These are phyloP conservation scores for Candida argentea DNA, from an alignment of 805 yeast genomes.

Conservation along the genomic window DNA sequence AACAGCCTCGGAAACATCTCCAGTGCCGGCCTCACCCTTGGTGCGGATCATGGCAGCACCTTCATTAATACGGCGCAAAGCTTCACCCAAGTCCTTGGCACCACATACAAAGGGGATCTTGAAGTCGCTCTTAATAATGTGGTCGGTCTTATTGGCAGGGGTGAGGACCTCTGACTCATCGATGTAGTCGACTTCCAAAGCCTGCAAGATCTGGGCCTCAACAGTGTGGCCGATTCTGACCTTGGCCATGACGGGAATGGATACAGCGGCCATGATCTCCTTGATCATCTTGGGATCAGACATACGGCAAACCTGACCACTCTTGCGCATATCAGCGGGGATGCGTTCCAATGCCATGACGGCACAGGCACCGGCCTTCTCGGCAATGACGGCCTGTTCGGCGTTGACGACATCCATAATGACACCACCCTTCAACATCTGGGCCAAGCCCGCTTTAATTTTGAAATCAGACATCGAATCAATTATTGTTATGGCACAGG, in stretches of 20 bases:
- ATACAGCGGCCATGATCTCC: slow-evolving; percentile 60
- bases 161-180: slow-evolving; percentile 82
- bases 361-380: slow-evolving; percentile 79
- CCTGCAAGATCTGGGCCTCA: slow-evolving; percentile 71
- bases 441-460: slow-evolving; percentile 72
- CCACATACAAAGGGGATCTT: slow-evolving; percentile 80
- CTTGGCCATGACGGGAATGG: slow-evolving; percentile 78
- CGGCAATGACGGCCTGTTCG: slow-evolving; percentile 75
- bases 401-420: slow-evolving; percentile 68
- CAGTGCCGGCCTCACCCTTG: slow-evolving; percentile 87
- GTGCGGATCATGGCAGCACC: slow-evolving; percentile 86
- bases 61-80: slow-evolving; percentile 65
- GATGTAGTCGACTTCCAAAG: slow-evolving; percentile 64
- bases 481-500: slow-evolving; percentile 1
- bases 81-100: slow-evolving; percentile 73
- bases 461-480: slow-evolving; percentile 27
- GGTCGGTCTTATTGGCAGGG: slow-evolving; percentile 64
- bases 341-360: slow-evolving; percentile 83
- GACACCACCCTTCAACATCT: slow-evolving; percentile 76
- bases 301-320: slow-evolving; percentile 81
- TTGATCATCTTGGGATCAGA: slow-evolving; percentile 74
- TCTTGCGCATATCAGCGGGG: slow-evolving; percentile 77
- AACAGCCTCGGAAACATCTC: slow-evolving; percentile 77
- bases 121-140: slow-evolving; percentile 50
- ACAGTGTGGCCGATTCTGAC: slow-evolving; percentile 76